Percentiles rank a stretch among this genome's conserved stretches.
These are phyloP conservation scores for Fusarium protoensiforme DNA, from an alignment of 2,329 filamentous ascomycete species.

Conservation along the genomic window DNA sequence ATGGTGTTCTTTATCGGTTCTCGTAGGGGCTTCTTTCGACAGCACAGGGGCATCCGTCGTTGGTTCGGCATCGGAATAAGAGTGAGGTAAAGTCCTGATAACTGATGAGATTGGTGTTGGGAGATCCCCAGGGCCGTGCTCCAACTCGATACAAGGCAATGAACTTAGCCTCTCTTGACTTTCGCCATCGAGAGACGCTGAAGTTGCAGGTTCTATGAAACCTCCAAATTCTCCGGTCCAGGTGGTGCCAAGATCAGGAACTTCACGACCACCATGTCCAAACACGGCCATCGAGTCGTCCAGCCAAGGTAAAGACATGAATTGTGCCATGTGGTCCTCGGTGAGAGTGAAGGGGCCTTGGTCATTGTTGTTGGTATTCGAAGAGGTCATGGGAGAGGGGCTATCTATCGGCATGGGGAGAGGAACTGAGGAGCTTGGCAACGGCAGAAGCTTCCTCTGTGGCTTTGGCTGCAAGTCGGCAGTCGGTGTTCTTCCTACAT, in stretches of 20 bases:
- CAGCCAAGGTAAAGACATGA: conserved; percentile 4
- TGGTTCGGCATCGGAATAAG: neutral
- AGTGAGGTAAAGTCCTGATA: neutral
- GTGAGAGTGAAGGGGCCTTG: neutral
- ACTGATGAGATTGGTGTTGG: neutral
- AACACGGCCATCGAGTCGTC: neutral
- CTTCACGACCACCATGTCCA: neutral
- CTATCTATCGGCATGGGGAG: neutral
- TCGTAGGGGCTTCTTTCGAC: neutral
- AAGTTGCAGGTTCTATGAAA: neutral
- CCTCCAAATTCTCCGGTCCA: neutral
- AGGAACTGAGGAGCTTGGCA: neutral
- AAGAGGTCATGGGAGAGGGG: neutral
- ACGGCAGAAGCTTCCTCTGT: neutral
- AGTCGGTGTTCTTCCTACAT: neutral
- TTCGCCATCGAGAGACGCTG: neutral
- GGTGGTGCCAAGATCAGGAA: neutral
- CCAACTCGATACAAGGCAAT: neutral
- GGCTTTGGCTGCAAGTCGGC: neutral
- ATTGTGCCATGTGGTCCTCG: conserved; percentile 1
- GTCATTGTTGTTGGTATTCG: neutral
- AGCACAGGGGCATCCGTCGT: neutral
- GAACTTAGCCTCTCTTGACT: neutral
- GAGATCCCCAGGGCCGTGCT: neutral
- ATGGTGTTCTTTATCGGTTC: neutral